Evolutionary conservation across 2,329 filamentous ascomycete genomes (phyloP).

Genomic region (Fusarium albosuccineum): DNA sequence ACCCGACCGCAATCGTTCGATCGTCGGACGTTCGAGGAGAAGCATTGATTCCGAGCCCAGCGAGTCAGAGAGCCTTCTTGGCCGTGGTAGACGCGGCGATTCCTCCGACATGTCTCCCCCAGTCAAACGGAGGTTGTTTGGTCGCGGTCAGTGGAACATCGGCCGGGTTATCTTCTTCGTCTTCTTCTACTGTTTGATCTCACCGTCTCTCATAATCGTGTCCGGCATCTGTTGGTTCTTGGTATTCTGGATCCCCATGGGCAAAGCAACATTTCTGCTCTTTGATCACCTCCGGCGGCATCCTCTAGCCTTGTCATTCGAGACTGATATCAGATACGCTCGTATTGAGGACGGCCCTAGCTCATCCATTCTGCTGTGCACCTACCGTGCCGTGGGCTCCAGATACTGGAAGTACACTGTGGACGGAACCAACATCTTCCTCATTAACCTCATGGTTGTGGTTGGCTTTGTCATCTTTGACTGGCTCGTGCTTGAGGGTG

Average conservation of each 20-base stretch:
- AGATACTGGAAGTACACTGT: slow-evolving; percentile 99
- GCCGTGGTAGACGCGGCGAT: slow-evolving; percentile 68
- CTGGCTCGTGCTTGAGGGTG: slow-evolving; percentile 81
- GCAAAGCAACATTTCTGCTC: slow-evolving; percentile 89
- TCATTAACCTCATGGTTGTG: slow-evolving; percentile 95
- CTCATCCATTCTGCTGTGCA: slow-evolving; percentile 92
- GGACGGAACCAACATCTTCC: slow-evolving; percentile 98
- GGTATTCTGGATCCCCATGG: slow-evolving; percentile 99
- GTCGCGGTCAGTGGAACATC: slow-evolving; percentile 94
- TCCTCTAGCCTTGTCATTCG: slow-evolving; percentile 91
- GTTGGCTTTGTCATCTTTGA: slow-evolving; percentile 97
- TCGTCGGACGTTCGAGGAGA: slow-evolving; percentile 86
- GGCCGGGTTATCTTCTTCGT: slow-evolving; percentile 96
- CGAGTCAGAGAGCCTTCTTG: slow-evolving; percentile 91
- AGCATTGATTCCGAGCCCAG: slow-evolving; percentile 87
- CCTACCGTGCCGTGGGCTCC: slow-evolving; percentile 91
- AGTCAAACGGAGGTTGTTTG: slow-evolving; percentile 89
- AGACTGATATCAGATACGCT: slow-evolving; percentile 83
- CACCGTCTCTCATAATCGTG: slow-evolving; percentile 85
- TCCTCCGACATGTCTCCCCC: slow-evolving; percentile 52
- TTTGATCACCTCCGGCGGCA: slow-evolving; percentile 94
- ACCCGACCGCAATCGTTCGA: slow-evolving; percentile 79
- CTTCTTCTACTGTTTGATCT: slow-evolving; percentile 94
- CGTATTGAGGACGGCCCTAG: slow-evolving; percentile 79
- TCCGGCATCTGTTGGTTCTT: slow-evolving; percentile 94